Evolutionary conservation across 2,329 filamentous ascomycete genomes (phyloP).

Genomic region (Paraphaeosphaeria sporulosa): DNA sequence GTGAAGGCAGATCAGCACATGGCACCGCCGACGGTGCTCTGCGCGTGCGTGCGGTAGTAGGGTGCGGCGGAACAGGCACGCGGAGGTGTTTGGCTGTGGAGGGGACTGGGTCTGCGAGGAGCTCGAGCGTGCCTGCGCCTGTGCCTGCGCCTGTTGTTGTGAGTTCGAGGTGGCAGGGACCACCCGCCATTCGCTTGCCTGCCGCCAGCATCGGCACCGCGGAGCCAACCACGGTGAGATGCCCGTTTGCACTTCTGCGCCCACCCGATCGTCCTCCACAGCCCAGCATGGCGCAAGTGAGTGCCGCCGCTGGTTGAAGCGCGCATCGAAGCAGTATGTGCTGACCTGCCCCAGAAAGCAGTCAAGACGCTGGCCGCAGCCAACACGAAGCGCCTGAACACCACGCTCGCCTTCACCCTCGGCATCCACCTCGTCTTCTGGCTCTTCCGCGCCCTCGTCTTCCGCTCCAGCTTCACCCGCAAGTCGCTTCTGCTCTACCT

Average conservation of each 20-base stretch:
- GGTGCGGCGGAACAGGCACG: conserved; percentile 16
- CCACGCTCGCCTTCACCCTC: conserved; percentile 80
- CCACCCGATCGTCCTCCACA: background rate
- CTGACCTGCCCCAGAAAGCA: conserved; percentile 52
- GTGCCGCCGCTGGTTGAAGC: background rate
- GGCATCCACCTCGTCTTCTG: conserved; percentile 78
- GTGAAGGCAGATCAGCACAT: conserved; percentile 22
- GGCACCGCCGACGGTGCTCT: conserved; percentile 23
- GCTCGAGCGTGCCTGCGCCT: conserved; percentile 25
- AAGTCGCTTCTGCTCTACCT: conserved; percentile 69
- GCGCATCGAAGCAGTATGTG: background rate
- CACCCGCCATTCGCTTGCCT: conserved; percentile 15
- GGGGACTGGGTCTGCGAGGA: conserved; percentile 16
- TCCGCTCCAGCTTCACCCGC: conserved; percentile 66
- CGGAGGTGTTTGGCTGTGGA: conserved; percentile 18
- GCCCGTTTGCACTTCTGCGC: conserved; percentile 1
- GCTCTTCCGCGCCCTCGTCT: conserved; percentile 69
- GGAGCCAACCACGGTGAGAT: conserved; percentile 17
- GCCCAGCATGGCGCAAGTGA: conserved; percentile 36
- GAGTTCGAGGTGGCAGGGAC: conserved; percentile 27
- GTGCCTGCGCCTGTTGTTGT: conserved; percentile 28
- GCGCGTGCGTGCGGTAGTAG: conserved; percentile 20
- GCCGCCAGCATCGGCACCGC: background rate
- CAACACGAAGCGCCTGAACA: conserved; percentile 79
- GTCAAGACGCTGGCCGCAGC: conserved; percentile 73